Evolutionary conservation across 1,139 yeast species (phyloP), one percentile per base, ranked within the genome.

Genomic region (Torulaspora globosa): DNA sequence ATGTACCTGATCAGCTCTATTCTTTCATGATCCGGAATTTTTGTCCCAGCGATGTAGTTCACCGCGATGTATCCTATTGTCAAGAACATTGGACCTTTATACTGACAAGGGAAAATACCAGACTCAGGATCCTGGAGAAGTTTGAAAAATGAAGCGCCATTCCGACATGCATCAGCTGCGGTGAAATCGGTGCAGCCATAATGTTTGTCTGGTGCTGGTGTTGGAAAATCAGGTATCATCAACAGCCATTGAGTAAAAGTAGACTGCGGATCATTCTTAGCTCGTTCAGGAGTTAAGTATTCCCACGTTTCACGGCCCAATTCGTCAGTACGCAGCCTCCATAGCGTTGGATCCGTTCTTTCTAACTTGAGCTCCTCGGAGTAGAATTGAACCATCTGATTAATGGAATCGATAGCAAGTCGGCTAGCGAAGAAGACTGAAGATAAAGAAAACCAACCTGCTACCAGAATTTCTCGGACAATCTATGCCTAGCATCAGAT

Each of bases 31-130:
- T 80, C 80, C 0, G 92, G 83, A 28, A 92, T 84, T 16, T 77
- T 79, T 0, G 79, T 74, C 33, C 79, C 76, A 16, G 92, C 75
- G 63, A 80, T 82, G 63, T 89, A 87, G 58, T 79, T 76, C 2
- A 89, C 80, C 0, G 78, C 85, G 15, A 92, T 80, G 58, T 84
- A 87, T 0, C 98, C 97, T 51, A 90, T 84, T 1, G 92, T 80
- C 87, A 94, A 81, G 67, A 94, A 94, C 96, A 90, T 89, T 2
- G 98, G 98, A 1, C 99, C 99, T 52, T 89, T 89, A 62, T 92
- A 94, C 62, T 87, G 95, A 58, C 86, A 81, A 0, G 97, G 97
- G 68, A 92, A 85, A 11, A 80, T 80, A 0, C 98, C 99, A 28
- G 82, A 78, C 1, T 69, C 66, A 19, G 78, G 77, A 49, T 86